phyloP scores from a whole-genome alignment of 257 asterid species.

The Paraleonurus japonicus region DNA sequence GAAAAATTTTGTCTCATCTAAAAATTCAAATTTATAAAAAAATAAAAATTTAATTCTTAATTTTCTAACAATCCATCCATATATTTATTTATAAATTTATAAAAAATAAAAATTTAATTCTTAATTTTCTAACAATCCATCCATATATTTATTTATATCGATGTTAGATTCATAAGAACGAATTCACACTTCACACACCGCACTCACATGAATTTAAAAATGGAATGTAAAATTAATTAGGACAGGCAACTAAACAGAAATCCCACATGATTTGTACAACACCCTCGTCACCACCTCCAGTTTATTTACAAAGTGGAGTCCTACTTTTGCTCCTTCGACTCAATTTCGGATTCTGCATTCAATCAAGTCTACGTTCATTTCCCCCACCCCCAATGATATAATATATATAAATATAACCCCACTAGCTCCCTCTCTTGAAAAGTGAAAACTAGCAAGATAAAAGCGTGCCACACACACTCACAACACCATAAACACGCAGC shows the following conservation, averaged over 20 bases:
- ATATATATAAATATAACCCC: not conserved
- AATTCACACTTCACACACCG: not conserved
- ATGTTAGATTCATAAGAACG: no score
- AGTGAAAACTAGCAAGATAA: not conserved
- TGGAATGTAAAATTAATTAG: not conserved
- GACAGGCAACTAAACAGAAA: constrained; percentile 24
- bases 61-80: no score
- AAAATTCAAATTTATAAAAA: no score
- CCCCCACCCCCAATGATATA: not conserved
- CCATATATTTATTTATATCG: no score
- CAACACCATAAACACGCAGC: not conserved
- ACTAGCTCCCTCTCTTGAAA: not conserved
- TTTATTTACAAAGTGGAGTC: constrained; percentile 35
- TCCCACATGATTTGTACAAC: constrained; percentile 26
- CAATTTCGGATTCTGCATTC: constrained; percentile 18
- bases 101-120: no score
- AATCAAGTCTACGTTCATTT: constrained; percentile 38
- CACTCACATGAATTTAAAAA: not conserved
- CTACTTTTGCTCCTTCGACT: not conserved
- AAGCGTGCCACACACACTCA: constrained; percentile 6
- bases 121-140: no score
- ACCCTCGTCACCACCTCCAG: not conserved
- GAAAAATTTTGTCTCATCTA: no score
- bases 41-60: no score
- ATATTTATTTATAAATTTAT: no score